A percentile compares a stretch with the other conserved stretches of the same genome.
phyloP scores from a whole-genome alignment of 164 flowering plant genomes.

The Nymphaea thermarum region DNA sequence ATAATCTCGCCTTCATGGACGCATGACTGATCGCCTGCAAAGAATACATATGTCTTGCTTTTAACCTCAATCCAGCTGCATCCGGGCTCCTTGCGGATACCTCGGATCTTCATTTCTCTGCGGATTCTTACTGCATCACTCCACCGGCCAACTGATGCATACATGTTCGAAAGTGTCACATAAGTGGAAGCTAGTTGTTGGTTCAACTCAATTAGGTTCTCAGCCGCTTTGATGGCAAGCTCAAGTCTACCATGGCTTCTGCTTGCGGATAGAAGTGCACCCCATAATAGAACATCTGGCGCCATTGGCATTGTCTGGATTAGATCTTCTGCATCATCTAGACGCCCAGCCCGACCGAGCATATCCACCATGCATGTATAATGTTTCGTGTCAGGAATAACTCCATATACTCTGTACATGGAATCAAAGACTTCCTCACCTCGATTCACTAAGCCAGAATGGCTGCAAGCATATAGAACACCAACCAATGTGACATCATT shows the following conservation, averaged over 20 bases:
- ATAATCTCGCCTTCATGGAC: slow-evolving; percentile 23
- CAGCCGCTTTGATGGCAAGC: slow-evolving; percentile 38
- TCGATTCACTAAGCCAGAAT: slow-evolving; percentile 48
- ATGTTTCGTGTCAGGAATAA: slow-evolving; percentile 37
- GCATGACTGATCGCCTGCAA: slow-evolving; percentile 32
- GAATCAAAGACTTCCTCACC: slow-evolving; percentile 39
- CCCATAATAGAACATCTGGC: slow-evolving; percentile 39
- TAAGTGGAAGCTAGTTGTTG: slow-evolving; percentile 38
- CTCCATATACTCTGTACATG: slow-evolving; percentile 31
- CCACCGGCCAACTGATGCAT: slow-evolving; percentile 46
- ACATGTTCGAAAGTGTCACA: slow-evolving; percentile 48
- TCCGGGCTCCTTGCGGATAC: slow-evolving; percentile 54
- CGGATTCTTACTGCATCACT: slow-evolving; percentile 25
- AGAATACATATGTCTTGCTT: slow-evolving; percentile 27
- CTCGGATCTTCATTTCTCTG: slow-evolving; percentile 32
- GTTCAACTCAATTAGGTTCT: slow-evolving; percentile 30
- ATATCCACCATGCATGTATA: slow-evolving; percentile 56
- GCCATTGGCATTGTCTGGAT: slow-evolving; percentile 23
- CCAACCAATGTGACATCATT: slow-evolving; percentile 58
- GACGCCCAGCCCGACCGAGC: slow-evolving; percentile 51
- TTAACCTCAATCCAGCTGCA: slow-evolving; percentile 65
- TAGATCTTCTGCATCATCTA: slow-evolving; percentile 47
- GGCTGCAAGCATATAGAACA: slow-evolving; percentile 65
- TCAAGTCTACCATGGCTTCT: slow-evolving; percentile 49
- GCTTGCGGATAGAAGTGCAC: slow-evolving; percentile 42